These are phyloP conservation scores for Lactarius sanguifluus DNA, from an alignment of 768 basidiomycete genomes.

Conservation along the genomic window DNA sequence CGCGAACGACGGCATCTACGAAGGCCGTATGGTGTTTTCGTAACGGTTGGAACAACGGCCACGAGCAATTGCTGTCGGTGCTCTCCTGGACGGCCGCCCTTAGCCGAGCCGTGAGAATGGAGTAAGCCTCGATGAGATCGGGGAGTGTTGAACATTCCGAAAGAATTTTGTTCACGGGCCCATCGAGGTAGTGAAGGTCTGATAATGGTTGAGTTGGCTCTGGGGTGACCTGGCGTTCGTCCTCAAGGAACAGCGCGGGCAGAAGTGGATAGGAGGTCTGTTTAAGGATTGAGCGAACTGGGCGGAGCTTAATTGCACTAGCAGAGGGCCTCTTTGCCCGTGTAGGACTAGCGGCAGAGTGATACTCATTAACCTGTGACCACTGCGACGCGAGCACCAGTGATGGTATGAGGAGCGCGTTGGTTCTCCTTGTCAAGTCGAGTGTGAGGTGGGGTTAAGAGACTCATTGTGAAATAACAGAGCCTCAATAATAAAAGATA, in stretches of 20 bases:
- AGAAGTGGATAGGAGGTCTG: constrained; percentile 40
- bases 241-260: constrained; percentile 41
- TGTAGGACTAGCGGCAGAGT: constrained; percentile 39
- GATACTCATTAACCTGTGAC: constrained; percentile 53
- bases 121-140: constrained; percentile 74
- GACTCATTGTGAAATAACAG: constrained; percentile 40
- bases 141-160: constrained; percentile 46
- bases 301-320: constrained; percentile 44
- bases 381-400: constrained; percentile 47
- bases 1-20: constrained; percentile 60
- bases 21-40: constrained; percentile 53
- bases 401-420: constrained; percentile 34
- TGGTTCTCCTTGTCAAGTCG: constrained; percentile 55
- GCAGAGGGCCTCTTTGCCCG: constrained; percentile 10
- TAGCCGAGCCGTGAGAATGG: constrained; percentile 63
- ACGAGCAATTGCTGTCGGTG: constrained; percentile 58
- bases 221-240: constrained; percentile 66
- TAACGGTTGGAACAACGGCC: constrained; percentile 73
- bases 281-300: constrained; percentile 72
- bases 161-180: constrained; percentile 62
- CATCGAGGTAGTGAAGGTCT: constrained; percentile 62
- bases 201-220: constrained; percentile 69
- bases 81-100: constrained; percentile 44
- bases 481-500: constrained; percentile 1
- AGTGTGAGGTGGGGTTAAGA: constrained; percentile 62